Percentiles rank a stretch among this genome's conserved stretches.
phyloP scores from a whole-genome alignment of 768 basidiomycete genomes.

The Suillus hirtellus region DNA sequence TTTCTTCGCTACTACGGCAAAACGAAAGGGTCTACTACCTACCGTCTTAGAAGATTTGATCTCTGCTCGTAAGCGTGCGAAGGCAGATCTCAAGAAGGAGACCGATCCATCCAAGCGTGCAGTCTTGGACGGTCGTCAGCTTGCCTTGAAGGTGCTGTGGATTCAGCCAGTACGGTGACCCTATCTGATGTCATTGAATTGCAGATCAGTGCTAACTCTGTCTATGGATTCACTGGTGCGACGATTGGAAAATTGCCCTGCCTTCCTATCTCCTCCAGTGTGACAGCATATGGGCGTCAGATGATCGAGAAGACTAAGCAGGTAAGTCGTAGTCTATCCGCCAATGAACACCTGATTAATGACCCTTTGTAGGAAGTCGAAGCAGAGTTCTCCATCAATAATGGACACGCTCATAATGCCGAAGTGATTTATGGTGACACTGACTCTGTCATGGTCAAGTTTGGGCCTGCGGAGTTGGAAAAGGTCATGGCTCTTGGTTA shows the following conservation, averaged over 20 bases:
- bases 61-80: conserved; percentile 89
- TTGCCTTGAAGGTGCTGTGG: conserved; percentile 81
- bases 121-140: conserved; percentile 94
- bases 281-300: conserved; percentile 94
- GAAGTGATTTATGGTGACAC: conserved; percentile 98
- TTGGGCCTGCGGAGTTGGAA: conserved; percentile 85
- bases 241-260: conserved; percentile 97
- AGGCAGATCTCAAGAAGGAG: conserved; percentile 94
- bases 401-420: conserved; percentile 85
- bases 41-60: conserved; percentile 93
- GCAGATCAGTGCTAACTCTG: conserved; percentile 97
- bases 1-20: conserved; percentile 71
- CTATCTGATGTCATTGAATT: conserved; percentile 5
- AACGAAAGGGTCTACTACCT: conserved; percentile 87
- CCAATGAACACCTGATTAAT: conserved; percentile 6
- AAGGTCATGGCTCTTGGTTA: conserved; percentile 89
- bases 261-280: conserved; percentile 91
- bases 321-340: conserved; percentile 38
- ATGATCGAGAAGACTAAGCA: conserved; percentile 98
- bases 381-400: conserved; percentile 78
- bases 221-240: conserved; percentile 98
- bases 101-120: conserved; percentile 97
- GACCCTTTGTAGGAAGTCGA: conserved; percentile 71
- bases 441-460: conserved; percentile 98
- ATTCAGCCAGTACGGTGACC: background rate